Base-by-base conservation (phyloP, 2,329 filamentous ascomycete genomes). In the Colletotrichum lupini region DNA sequence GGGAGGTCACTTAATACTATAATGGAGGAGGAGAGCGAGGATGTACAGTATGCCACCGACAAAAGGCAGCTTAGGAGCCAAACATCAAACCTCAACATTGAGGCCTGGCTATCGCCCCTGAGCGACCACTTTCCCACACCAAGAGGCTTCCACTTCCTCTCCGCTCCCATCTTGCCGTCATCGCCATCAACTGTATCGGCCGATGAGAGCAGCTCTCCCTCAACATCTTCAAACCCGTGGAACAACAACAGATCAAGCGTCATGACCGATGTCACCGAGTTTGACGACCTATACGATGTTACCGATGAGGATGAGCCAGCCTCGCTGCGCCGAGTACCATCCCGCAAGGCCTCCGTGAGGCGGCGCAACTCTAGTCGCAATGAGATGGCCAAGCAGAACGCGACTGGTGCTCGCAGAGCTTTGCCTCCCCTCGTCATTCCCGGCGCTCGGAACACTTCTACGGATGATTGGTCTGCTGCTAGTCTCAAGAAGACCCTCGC, bases 251-350 rank as follows among this genome's bases (percentile, higher is more conserved):
- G 90, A 77, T 85, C 86, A 77, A 93, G 89, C 85, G 83, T 87
- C 77, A 85, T 88, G 80, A 92, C 92, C 76, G 90, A 91, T 77
- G 88, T 88, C 75, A 94, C 90, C 76, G 92, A 94, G 76, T 96
- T 96, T 78, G 94, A 97, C 82, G 94, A 97, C 78, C 85, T 98
- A 61, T 98, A 98, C 82, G 94, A 97, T 82, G 89, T 94, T 55
- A 95, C 94, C 19, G 95, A 97, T 76, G 91, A 95, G 67, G 95
- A 97, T 77, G 87, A 90, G 28, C 35, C 62, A 9, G 58, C 57
- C 26, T 57, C 62, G 19, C n/a, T 75, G 46, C 62, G 66, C 30
- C 55, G 69, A 22, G 63, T 79, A 78, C 63, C 78, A 78, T 68
- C 75, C 16, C 76, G 75, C 60, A 79, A 76, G 73, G 71, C 77